phyloP scores from a whole-genome alignment of 2,329 filamentous ascomycete species.

The Ilyonectria destructans region DNA sequence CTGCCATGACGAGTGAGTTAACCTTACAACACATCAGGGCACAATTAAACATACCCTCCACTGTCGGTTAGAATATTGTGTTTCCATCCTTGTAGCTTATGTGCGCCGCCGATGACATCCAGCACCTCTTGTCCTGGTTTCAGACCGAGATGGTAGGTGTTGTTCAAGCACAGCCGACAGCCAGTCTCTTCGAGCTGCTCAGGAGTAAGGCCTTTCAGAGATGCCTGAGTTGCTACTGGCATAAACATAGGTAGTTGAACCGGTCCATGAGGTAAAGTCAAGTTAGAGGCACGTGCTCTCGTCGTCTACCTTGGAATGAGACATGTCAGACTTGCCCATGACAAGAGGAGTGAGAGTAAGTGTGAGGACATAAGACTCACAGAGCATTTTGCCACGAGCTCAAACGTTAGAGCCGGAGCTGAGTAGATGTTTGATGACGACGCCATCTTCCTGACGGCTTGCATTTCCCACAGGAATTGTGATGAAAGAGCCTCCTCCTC shows the following conservation, averaged over 20 bases:
- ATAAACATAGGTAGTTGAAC: slow-evolving; percentile 96
- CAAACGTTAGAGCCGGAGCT: slow-evolving; percentile 82
- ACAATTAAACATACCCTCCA: slow-evolving; percentile 69
- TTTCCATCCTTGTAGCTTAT: slow-evolving; percentile 95
- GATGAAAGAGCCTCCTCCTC: slow-evolving; percentile 17
- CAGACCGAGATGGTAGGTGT: slow-evolving; percentile 96
- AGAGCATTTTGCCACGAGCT: slow-evolving; percentile 84
- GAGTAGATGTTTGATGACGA: slow-evolving; percentile 65
- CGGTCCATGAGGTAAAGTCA: slow-evolving; percentile 91
- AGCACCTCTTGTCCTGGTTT: slow-evolving; percentile 95
- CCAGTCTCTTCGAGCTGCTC: slow-evolving; percentile 92
- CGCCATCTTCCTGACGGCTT: slow-evolving; percentile 62
- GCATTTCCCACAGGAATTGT: slow-evolving; percentile 47
- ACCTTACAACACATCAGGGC: background rate
- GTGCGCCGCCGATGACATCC: slow-evolving; percentile 90
- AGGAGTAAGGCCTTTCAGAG: slow-evolving; percentile 93
- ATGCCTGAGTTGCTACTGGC: slow-evolving; percentile 98
- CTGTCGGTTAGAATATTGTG: slow-evolving; percentile 93
- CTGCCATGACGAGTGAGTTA: slow-evolving; percentile 63
- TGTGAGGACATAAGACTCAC: slow-evolving; percentile 65
- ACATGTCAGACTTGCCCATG: slow-evolving; percentile 37
- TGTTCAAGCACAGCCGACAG: slow-evolving; percentile 94
- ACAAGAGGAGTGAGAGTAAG: slow-evolving; percentile 27
- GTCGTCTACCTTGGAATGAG: slow-evolving; percentile 77
- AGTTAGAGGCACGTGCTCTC: slow-evolving; percentile 89